Evolutionary conservation across 164 flowering plant species (phyloP).

Genomic region (Kingdonia uniflora): DNA sequence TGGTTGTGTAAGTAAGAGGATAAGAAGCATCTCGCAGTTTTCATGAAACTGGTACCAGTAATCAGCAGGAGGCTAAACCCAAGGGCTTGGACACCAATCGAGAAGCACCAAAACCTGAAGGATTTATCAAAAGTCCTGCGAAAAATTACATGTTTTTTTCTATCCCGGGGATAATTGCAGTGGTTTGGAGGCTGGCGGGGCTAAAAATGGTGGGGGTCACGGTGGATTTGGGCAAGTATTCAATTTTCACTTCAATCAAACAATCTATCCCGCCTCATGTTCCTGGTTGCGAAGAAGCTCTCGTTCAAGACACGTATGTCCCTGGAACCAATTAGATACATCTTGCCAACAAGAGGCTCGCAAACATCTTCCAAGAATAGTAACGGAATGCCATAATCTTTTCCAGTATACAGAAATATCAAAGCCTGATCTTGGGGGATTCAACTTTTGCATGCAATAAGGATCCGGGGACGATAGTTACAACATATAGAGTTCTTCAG

Average conservation of each 20-base stretch:
- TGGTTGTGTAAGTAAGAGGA: neutral
- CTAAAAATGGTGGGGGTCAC: neutral
- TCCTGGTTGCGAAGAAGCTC: neutral
- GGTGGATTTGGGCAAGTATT: neutral
- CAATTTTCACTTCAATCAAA: neutral
- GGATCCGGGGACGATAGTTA: neutral
- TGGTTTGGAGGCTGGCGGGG: neutral
- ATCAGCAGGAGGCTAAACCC: neutral
- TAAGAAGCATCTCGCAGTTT: neutral
- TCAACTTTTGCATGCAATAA: neutral
- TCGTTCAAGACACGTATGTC: neutral
- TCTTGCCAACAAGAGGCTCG: neutral
- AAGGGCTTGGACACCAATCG: neutral
- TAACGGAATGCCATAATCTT: neutral
- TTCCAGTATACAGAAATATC: neutral
- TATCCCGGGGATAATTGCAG: neutral
- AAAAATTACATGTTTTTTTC: neutral
- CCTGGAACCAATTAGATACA: conserved; percentile 1
- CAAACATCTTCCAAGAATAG: neutral
- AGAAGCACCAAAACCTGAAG: neutral
- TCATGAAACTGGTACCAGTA: neutral
- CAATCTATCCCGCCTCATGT: neutral
- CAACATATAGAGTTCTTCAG: neutral
- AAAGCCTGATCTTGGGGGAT: neutral
- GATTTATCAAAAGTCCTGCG: neutral